phyloP scores from a whole-genome alignment of 2,329 filamentous ascomycete genomes.

The Plenodomus lindquistii region DNA sequence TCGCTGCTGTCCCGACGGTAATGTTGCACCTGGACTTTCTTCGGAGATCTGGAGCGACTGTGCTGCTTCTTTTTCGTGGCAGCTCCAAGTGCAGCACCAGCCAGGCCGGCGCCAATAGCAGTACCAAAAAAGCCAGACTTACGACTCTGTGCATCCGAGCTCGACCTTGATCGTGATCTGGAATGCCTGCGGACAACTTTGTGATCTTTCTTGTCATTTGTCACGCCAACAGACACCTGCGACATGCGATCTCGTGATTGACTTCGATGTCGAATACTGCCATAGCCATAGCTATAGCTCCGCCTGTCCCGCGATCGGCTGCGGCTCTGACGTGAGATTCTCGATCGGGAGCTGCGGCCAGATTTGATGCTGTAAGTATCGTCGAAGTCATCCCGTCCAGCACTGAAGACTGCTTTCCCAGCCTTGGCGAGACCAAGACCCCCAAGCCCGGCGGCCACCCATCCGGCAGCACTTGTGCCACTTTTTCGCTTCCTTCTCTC shows the following conservation, averaged over 20 bases:
- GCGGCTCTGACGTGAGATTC: constrained; percentile 35
- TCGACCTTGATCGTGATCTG: constrained; percentile 48
- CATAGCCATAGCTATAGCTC: constrained; percentile 51
- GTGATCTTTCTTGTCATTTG: constrained; percentile 40
- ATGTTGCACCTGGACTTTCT: constrained; percentile 30
- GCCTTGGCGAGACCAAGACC: constrained; percentile 58
- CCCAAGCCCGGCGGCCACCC: constrained; percentile 59
- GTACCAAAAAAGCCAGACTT: constrained; percentile 43
- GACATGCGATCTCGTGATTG: constrained; percentile 42
- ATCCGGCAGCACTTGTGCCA: constrained; percentile 50
- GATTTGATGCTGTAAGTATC: constrained; percentile 64
- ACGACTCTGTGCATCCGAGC: constrained; percentile 40
- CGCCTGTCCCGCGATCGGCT: constrained; percentile 47
- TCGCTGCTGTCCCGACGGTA: constrained; percentile 36
- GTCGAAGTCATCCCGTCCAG: constrained; percentile 58
- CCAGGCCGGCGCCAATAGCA: constrained; percentile 45
- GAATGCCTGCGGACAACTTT: constrained; percentile 37
- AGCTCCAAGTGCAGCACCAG: constrained; percentile 44
- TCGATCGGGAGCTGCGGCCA: constrained; percentile 47
- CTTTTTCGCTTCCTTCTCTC: constrained; percentile 48
- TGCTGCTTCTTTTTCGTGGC: constrained; percentile 34
- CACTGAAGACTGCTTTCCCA: constrained; percentile 58
- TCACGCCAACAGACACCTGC: constrained; percentile 39
- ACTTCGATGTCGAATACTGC: constrained; percentile 46
- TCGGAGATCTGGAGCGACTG: constrained; percentile 43